A percentile compares a stretch with the other conserved stretches of the same genome.
These are phyloP conservation scores for Mycena sanguinolenta DNA, from an alignment of 768 basidiomycete species.

Conservation along the genomic window DNA sequence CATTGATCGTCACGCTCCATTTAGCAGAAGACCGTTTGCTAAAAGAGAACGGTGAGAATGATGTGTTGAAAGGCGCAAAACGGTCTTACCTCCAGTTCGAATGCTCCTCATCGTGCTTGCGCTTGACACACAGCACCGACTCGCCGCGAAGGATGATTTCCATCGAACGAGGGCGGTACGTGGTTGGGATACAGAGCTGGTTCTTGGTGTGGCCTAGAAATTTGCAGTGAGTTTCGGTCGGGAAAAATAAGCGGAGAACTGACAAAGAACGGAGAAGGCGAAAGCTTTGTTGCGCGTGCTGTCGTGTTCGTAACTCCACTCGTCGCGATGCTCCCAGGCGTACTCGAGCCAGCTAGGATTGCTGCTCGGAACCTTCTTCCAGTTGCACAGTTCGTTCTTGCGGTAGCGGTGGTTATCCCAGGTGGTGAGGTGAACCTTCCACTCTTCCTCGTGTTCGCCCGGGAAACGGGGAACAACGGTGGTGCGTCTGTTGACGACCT, in stretches of 20 bases:
- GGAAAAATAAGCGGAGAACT: not conserved
- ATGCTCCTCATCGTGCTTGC: not conserved
- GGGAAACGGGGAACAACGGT: constrained; percentile 26
- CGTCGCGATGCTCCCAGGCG: constrained; percentile 28
- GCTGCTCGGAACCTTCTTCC: constrained; percentile 7
- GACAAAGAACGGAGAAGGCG: constrained; percentile 12
- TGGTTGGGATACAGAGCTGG: constrained; percentile 27
- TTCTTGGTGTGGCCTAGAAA: constrained; percentile 31
- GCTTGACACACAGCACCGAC: constrained; percentile 17
- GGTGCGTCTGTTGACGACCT: constrained; percentile 14
- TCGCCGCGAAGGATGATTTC: constrained; percentile 31
- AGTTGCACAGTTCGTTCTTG: constrained; percentile 17
- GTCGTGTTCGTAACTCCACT: constrained; percentile 29
- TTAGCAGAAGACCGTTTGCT: constrained; percentile 29
- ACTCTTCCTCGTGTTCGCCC: constrained; percentile 10
- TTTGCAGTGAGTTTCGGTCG: not conserved
- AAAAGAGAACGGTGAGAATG: not conserved
- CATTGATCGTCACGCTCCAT: constrained; percentile 19
- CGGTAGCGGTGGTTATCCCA: constrained; percentile 15
- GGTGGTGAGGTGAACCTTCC: constrained; percentile 25
- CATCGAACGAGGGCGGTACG: constrained; percentile 13
- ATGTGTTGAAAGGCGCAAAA: not conserved
- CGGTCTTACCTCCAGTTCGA: constrained; percentile 18
- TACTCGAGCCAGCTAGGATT: constrained; percentile 20
- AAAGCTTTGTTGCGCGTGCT: constrained; percentile 11